Percentiles rank a stretch among this genome's conserved stretches.
These are phyloP conservation scores for Cercospora sesami DNA, from an alignment of 2,329 filamentous ascomycete species.

Conservation along the genomic window DNA sequence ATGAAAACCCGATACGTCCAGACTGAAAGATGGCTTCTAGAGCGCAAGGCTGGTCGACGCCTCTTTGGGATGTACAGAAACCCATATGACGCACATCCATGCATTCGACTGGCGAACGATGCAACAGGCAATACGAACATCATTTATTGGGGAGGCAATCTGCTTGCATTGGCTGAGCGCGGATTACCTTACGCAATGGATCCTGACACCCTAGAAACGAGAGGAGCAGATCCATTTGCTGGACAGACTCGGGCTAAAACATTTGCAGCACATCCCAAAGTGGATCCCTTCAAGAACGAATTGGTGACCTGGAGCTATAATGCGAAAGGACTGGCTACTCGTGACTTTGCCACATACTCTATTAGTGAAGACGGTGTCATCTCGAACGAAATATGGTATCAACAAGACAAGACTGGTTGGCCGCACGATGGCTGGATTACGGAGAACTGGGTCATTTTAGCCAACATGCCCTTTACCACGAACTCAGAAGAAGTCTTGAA, in stretches of 20 bases:
- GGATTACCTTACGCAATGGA: background rate
- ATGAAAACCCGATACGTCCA: background rate
- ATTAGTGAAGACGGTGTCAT: background rate
- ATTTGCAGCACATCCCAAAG: background rate
- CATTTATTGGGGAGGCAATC: background rate
- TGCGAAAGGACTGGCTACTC: background rate
- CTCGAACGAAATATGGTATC: background rate
- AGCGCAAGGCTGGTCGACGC: background rate
- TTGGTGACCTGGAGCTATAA: background rate
- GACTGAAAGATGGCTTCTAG: background rate
- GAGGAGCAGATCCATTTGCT: background rate
- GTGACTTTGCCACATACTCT: background rate
- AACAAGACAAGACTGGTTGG: background rate
- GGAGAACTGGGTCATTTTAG: background rate
- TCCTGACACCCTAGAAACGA: background rate
- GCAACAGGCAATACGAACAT: background rate
- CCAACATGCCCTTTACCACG: background rate
- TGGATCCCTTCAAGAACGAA: background rate
- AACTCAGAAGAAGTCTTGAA: background rate
- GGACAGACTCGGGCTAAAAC: background rate
- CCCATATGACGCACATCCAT: background rate
- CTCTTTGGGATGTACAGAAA: background rate
- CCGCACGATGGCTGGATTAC: background rate
- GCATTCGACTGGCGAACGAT: background rate
- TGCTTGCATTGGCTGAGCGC: background rate